phyloP scores from a whole-genome alignment of 202 grass and related monocot genomes.

The Schoenoplectus triqueter region DNA sequence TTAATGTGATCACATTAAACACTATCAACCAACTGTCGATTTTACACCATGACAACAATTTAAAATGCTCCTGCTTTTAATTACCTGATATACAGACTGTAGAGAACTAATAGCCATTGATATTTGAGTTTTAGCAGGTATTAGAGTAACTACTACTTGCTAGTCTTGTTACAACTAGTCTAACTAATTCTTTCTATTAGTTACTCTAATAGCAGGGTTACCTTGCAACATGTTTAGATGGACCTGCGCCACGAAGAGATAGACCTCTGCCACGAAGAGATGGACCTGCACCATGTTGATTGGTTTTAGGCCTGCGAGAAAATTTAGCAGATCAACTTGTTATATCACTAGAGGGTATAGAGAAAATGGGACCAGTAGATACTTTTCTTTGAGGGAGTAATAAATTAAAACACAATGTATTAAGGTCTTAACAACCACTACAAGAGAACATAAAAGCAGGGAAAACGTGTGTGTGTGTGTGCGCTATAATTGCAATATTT shows the following conservation, averaged over 20 bases:
- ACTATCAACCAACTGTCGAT: neutral
- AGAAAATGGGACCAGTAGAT: neutral
- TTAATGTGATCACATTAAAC: conserved; percentile 5
- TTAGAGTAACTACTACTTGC: too few relatives aligned
- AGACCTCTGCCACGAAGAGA: conserved; percentile 15
- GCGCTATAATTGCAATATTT: neutral
- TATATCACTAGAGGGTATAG: neutral
- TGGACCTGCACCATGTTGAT: conserved; percentile 49
- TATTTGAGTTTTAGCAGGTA: neutral
- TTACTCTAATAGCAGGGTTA: conserved; percentile 29
- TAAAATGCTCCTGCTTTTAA: neutral
- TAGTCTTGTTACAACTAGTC: too few relatives aligned
- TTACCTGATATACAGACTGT: neutral
- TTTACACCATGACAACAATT: neutral
- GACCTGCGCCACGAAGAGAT: too few relatives aligned
- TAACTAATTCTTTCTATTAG: too few relatives aligned
- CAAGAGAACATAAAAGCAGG: neutral
- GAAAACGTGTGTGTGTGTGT: neutral
- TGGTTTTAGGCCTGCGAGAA: conserved; percentile 58
- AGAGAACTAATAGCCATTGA: conserved; percentile 11
- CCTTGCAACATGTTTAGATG: conserved; percentile 50
- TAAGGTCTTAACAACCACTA: too few relatives aligned
- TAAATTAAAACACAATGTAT: neutral
- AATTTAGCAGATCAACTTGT: conserved; percentile 4
- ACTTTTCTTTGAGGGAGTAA: neutral